Percentiles rank a stretch among this genome's conserved stretches.
Evolutionary conservation across 225 moss, liverwort and hornwort species (phyloP).

Genomic region (Bryoerythrophyllum caledonicum): DNA sequence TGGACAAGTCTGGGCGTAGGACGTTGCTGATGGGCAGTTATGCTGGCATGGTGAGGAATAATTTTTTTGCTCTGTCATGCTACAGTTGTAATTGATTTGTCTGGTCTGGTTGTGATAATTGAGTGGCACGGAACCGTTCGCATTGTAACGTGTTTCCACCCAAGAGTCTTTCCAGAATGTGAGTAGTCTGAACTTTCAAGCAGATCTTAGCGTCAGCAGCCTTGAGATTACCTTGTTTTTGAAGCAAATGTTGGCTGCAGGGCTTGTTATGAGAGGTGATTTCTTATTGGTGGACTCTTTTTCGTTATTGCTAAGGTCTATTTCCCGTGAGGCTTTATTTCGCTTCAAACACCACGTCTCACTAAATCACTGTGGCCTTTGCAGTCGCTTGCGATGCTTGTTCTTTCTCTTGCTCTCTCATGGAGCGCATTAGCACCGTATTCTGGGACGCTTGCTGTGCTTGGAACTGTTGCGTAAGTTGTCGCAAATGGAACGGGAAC

Average conservation of each 20-base stretch:
- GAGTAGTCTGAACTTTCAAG: too few species aligned
- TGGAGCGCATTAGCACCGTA: slow-evolving; percentile 85
- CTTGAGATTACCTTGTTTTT: too few species aligned
- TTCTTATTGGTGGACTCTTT: too few species aligned
- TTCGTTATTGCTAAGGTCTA: too few species aligned
- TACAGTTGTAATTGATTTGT: not conserved
- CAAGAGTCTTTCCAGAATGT: too few species aligned
- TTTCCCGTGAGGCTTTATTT: too few species aligned
- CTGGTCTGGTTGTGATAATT: not conserved
- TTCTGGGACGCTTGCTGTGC: slow-evolving; percentile 76
- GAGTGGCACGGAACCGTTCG: too few species aligned
- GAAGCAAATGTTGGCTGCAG: too few species aligned
- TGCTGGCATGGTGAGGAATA: slow-evolving; percentile 72
- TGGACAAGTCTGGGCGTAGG: slow-evolving; percentile 94
- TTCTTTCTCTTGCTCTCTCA: slow-evolving; percentile 76
- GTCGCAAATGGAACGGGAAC: not conserved
- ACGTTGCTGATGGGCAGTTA: slow-evolving; percentile 77
- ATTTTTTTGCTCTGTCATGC: not conserved
- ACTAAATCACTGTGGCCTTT: not conserved
- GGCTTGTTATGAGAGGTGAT: too few species aligned
- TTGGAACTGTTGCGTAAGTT: slow-evolving; percentile 95
- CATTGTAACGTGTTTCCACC: too few species aligned
- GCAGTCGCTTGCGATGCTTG: slow-evolving; percentile 85
- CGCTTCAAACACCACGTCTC: too few species aligned
- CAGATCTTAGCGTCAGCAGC: too few species aligned